A percentile compares a stretch with the other conserved stretches of the same genome.
phyloP scores from a whole-genome alignment of 208 protist genomes.

The Trypanosoma scelopori region DNA sequence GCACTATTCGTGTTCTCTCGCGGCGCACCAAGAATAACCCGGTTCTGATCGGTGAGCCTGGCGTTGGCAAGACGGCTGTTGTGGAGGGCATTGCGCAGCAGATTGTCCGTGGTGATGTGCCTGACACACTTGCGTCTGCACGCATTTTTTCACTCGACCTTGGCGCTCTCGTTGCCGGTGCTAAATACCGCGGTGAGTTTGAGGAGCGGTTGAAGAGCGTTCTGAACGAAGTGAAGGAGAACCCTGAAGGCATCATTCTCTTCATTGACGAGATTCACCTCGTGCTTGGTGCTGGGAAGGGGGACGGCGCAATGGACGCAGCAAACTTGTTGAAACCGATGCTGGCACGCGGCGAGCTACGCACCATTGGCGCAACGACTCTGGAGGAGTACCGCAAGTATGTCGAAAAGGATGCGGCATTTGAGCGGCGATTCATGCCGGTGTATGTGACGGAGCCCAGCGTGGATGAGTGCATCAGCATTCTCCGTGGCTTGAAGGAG shows the following conservation, averaged over 20 bases:
- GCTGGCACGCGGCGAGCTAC: constrained; percentile 95
- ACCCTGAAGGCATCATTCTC: constrained; percentile 95
- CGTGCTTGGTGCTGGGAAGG: constrained; percentile 95
- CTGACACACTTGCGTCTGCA: constrained; percentile 80
- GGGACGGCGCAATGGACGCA: constrained; percentile 95
- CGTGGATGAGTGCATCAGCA: constrained; percentile 97
- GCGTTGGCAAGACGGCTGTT: constrained; percentile 94
- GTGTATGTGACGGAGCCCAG: constrained; percentile 96
- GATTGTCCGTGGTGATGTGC: constrained; percentile 92
- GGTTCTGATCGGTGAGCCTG: constrained; percentile 97
- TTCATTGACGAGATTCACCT: constrained; percentile 99
- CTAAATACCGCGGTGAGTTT: constrained; percentile 99
- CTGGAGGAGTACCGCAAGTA: constrained; percentile 97
- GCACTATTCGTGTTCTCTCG: constrained; percentile 96
- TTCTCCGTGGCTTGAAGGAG: constrained; percentile 95
- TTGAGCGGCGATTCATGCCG: constrained; percentile 98
- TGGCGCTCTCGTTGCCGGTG: constrained; percentile 97
- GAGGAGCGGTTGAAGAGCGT: constrained; percentile 99
- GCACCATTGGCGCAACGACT: constrained; percentile 97
- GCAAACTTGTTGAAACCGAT: constrained; percentile 99
- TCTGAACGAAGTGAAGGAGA: constrained; percentile 97
- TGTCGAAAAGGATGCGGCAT: constrained; percentile 98
- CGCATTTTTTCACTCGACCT: constrained; percentile 96
- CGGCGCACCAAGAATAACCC: constrained; percentile 99
- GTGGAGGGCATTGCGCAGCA: constrained; percentile 92